These are phyloP conservation scores for Aegilops tauschii DNA, from an alignment of 176 grass and related monocot genomes.

Conservation along the genomic window DNA sequence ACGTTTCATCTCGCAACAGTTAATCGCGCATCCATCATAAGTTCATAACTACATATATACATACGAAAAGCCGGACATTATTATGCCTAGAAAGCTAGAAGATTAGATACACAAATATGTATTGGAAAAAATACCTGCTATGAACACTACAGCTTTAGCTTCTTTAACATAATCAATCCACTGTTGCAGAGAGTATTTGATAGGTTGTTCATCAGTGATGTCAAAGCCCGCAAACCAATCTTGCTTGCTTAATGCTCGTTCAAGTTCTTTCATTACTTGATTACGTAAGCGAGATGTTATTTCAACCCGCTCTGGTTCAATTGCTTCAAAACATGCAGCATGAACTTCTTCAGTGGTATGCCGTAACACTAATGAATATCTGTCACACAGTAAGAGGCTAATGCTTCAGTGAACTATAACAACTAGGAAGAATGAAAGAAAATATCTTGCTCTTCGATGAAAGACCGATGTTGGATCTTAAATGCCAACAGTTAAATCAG, in stretches of 20 bases:
- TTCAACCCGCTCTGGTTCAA: conserved; percentile 64
- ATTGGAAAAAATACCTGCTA: conserved; percentile 60
- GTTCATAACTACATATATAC: not conserved
- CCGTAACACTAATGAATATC: conserved; percentile 84
- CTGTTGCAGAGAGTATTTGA: conserved; percentile 64
- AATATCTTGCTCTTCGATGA: not conserved
- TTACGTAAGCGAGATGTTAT: conserved; percentile 67
- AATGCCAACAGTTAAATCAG: not conserved
- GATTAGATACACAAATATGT: not conserved
- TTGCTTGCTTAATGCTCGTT: conserved; percentile 52
- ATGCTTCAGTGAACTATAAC: conserved; percentile 13
- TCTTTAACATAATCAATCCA: conserved; percentile 84
- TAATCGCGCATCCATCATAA: not conserved
- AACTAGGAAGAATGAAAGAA: not conserved
- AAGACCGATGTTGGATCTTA: not conserved
- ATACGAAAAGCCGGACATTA: not conserved
- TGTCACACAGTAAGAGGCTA: conserved; percentile 36
- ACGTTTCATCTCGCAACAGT: conserved; percentile 4
- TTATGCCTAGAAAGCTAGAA: not conserved
- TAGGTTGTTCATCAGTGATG: conserved; percentile 62
- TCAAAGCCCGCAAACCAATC: conserved; percentile 90
- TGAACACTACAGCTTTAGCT: conserved; percentile 68
- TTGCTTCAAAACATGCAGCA: conserved; percentile 76
- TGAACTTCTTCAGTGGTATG: conserved; percentile 92
- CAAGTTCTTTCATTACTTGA: conserved; percentile 70